Evolutionary conservation across 352 stramenopile species (phyloP), one percentile per base, ranked within the genome.

Genomic region (Thraustotheca clavata): DNA sequence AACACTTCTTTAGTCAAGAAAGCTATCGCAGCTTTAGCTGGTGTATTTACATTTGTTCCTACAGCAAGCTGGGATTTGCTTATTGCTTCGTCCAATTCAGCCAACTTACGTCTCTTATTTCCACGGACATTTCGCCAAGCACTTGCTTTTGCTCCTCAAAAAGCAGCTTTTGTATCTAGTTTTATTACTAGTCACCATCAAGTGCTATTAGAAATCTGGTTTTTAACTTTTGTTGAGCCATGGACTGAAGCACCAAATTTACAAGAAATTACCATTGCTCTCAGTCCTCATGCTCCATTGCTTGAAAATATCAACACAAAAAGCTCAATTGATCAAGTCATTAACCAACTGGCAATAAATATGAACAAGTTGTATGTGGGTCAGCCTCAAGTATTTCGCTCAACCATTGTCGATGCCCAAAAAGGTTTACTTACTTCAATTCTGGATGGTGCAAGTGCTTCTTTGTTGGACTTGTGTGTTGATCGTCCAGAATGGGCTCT

Each of bases 11-110:
- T n/a, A n/a, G n/a, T n/a, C n/a, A n/a, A n/a, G n/a, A n/a, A n/a
- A n/a, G 57, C 26, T 0, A 27, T 65, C 5, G 47, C 38, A 0
- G 38, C 38, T 7, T 12, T 65, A 16, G 57, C 41, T 9, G 57
- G 46, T 2, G 14, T 65, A 12, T 33, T 65, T 8, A 20, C 57
- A 20, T 34, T 54, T 26, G 38, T 27, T 14, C 26, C 36, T 11
- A 36, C 7, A 3, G 43, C 47, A 16, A 26, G 47, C 18, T 65
- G 57, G 57, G 57, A 65, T n/a, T 36, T 65, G 29, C 38, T 65
- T 8, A 40, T 54, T 5, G 57, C 57, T 8, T 52, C 57, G 16
- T 47, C 57, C 33, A 55, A 18, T 11, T 29, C 35, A n/a, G 11
- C 43, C 9, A 33, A 40, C 36, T 3, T 43, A 32, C 18, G 46